Evolutionary conservation across 495 filamentous ascomycete species (phyloP).

Genomic region (Xylaria cubensis): DNA sequence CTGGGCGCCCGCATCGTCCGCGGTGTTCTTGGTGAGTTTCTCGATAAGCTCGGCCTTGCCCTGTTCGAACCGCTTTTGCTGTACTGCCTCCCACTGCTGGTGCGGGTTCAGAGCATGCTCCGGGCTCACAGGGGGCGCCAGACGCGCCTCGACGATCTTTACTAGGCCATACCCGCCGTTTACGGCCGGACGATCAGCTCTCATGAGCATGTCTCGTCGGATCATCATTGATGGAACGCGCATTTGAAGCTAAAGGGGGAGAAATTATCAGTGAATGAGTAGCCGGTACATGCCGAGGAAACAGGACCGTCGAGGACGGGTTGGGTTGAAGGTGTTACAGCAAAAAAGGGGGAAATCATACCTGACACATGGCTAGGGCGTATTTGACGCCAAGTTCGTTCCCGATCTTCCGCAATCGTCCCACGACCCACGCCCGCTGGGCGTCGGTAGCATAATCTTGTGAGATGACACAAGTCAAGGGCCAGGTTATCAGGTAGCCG

Average conservation of each 20-base stretch:
- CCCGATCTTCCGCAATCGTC: constrained; percentile 54
- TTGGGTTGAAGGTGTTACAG: not conserved
- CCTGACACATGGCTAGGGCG: constrained; percentile 52
- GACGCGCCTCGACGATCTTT: constrained; percentile 37
- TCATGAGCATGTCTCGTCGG: constrained; percentile 52
- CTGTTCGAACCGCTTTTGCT: constrained; percentile 46
- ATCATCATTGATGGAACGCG: constrained; percentile 62
- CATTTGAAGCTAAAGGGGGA: constrained; percentile 47
- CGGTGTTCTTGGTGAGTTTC: constrained; percentile 46
- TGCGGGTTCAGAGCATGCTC: constrained; percentile 44
- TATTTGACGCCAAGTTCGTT: constrained; percentile 56
- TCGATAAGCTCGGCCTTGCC: constrained; percentile 45
- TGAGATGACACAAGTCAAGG: constrained; percentile 48
- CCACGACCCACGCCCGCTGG: constrained; percentile 55
- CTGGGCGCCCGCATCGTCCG: constrained; percentile 33
- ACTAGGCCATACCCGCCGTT: constrained; percentile 39
- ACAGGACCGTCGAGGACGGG: not conserved
- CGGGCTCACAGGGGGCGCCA: constrained; percentile 23
- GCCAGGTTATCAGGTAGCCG: constrained; percentile 52
- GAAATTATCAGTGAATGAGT: too few species aligned
- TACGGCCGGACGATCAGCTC: constrained; percentile 40
- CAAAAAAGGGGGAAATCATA: constrained; percentile 29
- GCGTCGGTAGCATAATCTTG: constrained; percentile 58
- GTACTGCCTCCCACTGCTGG: constrained; percentile 48
- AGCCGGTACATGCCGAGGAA: not conserved